Percentiles rank a stretch among this genome's conserved stretches.
These are phyloP conservation scores for Brachypodium distachyon DNA, from an alignment of 202 grass and related monocot genomes.

Conservation along the genomic window DNA sequence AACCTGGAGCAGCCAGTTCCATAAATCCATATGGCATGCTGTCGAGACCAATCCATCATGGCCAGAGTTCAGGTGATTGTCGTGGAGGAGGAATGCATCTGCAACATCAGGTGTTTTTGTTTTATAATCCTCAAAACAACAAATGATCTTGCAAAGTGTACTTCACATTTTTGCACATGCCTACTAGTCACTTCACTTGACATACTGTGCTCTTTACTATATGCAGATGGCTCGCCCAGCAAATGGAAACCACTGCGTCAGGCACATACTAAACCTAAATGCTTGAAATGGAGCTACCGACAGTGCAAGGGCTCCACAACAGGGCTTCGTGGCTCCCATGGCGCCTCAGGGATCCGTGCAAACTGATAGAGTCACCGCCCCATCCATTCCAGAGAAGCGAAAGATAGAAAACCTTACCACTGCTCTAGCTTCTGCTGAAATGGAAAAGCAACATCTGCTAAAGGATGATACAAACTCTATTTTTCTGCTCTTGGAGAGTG, in stretches of 20 bases:
- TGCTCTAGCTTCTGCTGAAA: not conserved
- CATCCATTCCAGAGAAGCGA: not conserved
- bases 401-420: not conserved
- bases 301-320: not conserved
- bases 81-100: no score
- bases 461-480: not conserved
- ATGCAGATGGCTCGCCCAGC: slow-evolving; percentile 11
- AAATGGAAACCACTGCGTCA: slow-evolving; percentile 5
- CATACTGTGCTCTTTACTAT: not conserved
- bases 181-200: not conserved
- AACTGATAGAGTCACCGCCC: not conserved
- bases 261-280: slow-evolving; percentile 13
- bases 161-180: no score
- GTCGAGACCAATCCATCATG: no score
- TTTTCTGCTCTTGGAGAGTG: not conserved
- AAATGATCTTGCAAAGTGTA: not conserved
- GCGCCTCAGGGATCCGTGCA: not conserved
- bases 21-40: no score
- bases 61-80: no score
- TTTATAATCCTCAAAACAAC: not conserved
- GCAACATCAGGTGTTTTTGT: slow-evolving; percentile 19
- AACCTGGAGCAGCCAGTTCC: no score
- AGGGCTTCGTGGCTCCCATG: not conserved
- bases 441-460: slow-evolving; percentile 17
- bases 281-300: not conserved